phyloP scores from a whole-genome alignment of 2,329 filamentous ascomycete genomes.

The Lachnellula subtilissima region DNA sequence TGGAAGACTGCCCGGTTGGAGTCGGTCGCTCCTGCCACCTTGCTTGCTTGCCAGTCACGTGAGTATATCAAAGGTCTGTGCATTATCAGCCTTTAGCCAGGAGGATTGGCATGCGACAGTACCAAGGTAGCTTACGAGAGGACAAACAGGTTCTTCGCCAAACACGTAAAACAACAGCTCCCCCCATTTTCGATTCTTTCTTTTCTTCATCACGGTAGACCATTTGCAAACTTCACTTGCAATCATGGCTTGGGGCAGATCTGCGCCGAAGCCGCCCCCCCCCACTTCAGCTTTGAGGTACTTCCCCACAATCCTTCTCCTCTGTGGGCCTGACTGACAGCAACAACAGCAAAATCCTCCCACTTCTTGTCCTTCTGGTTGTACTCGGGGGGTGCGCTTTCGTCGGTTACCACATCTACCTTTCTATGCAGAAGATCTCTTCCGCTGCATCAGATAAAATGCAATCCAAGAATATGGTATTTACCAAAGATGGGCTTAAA shows the following conservation, averaged over 20 bases:
- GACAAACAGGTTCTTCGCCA: background rate
- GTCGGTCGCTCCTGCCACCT: too few relatives aligned
- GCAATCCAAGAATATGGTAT: slow-evolving; percentile 69
- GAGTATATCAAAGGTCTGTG: background rate
- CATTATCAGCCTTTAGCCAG: background rate
- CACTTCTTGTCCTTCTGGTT: slow-evolving; percentile 59
- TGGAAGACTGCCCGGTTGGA: background rate
- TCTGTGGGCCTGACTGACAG: slow-evolving; percentile 3
- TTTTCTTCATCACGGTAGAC: background rate
- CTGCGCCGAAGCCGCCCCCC: slow-evolving; percentile 26
- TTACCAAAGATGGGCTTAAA: slow-evolving; percentile 69
- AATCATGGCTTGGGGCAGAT: slow-evolving; percentile 34
- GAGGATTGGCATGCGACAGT: background rate
- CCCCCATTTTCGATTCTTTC: background rate
- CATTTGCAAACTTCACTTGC: background rate
- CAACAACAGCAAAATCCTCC: slow-evolving; percentile 49
- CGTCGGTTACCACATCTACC: slow-evolving; percentile 68
- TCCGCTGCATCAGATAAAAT: slow-evolving; percentile 63
- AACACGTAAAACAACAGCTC: background rate
- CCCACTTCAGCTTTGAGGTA: slow-evolving; percentile 31
- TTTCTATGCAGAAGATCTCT: slow-evolving; percentile 61
- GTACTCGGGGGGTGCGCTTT: slow-evolving; percentile 55
- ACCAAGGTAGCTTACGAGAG: background rate
- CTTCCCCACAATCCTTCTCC: background rate
- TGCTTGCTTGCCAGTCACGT: background rate